A percentile compares a stretch with the other conserved stretches of the same genome.
Conservation (phyloP, 2,329 filamentous ascomycete genomes). For the Pestalotiopsis sp. region DNA sequence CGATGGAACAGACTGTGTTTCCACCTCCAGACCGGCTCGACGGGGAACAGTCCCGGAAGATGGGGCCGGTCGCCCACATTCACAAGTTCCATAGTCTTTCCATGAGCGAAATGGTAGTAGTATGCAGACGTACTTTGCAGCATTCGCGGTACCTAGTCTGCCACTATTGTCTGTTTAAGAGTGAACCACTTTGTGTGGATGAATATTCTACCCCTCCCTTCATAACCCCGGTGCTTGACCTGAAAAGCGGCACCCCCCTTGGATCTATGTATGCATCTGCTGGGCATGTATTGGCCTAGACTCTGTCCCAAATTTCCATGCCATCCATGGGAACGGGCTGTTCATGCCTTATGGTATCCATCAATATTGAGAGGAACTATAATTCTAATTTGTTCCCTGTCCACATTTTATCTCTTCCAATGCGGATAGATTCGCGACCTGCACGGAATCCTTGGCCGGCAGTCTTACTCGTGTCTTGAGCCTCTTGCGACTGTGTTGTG, state of each 20-base stretch:
- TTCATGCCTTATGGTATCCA: not conserved
- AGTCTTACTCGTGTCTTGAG: no score
- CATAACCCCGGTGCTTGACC: no score
- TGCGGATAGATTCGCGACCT: no score
- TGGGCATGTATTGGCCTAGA: no score
- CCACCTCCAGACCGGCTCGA: not conserved
- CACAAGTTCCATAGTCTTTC: not conserved
- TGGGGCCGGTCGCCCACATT: not conserved
- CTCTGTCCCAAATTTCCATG: no score
- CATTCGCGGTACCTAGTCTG: not conserved
- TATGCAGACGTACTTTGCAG: not conserved
- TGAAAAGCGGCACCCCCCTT: no score
- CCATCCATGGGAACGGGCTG: not conserved
- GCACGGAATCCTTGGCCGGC: no score
- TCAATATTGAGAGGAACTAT: not conserved
- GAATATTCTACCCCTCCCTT: no score
- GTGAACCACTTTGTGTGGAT: no score
- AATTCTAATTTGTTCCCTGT: not conserved
- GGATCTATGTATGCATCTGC: no score
- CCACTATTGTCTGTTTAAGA: no score
- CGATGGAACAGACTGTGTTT: not conserved
- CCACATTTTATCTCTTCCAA: not conserved
- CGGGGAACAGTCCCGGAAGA: not conserved
- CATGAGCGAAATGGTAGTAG: not conserved
- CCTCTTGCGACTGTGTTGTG: no score